Conservation (phyloP, 1,284 basidiomycete species). For the Ganoderma lucidum region DNA sequence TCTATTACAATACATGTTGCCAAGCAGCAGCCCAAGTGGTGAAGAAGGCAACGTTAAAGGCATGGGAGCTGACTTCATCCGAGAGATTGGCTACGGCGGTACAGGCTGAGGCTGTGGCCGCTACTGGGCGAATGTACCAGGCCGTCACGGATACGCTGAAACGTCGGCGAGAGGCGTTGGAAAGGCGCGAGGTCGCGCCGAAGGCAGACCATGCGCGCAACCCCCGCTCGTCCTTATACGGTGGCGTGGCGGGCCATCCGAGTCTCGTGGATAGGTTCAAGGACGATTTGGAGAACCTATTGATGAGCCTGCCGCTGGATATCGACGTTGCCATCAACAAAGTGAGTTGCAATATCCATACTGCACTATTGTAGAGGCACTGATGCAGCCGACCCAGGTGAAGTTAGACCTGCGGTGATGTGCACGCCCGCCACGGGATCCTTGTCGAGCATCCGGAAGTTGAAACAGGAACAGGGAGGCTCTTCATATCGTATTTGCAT, state of each 20-base stretch:
- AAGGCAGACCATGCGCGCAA: background rate
- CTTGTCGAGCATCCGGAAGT: background rate
- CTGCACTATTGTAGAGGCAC: background rate
- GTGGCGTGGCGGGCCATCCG: background rate
- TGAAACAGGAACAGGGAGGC: background rate
- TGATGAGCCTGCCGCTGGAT: background rate
- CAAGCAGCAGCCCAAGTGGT: background rate
- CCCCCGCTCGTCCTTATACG: background rate
- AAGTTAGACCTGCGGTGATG: background rate
- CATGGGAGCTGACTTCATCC: background rate
- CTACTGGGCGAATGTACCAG: background rate
- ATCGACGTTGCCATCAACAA: background rate
- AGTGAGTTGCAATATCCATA: background rate
- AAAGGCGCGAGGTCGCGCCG: background rate
- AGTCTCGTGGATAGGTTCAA: background rate
- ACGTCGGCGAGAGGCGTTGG: background rate
- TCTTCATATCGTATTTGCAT: background rate
- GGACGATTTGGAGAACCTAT: background rate
- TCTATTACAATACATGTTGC: background rate
- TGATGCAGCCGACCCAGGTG: background rate
- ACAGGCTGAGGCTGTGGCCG: background rate
- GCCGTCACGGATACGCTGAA: background rate
- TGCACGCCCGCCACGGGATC: background rate
- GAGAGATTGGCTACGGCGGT: background rate
- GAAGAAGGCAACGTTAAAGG: background rate